phyloP scores from a whole-genome alignment of 2,329 filamentous ascomycete species.

The Penicillium glabrum region DNA sequence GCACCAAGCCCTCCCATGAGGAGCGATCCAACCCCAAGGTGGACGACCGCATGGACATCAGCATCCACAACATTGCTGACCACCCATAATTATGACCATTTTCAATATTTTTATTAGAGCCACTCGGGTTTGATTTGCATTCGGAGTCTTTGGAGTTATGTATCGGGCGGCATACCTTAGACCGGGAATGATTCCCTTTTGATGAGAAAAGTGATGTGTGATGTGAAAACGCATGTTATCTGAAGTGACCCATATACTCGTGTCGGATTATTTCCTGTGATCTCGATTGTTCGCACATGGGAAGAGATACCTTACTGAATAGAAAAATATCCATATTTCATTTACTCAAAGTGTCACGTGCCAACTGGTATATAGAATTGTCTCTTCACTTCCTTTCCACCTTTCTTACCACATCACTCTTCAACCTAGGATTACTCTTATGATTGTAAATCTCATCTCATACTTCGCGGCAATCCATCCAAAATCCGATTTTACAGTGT shows the following conservation, averaged over 20 bases:
- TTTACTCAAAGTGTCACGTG: no score
- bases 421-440: no score
- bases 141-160: slow-evolving; percentile 23
- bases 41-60: slow-evolving; percentile 58
- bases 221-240: background rate
- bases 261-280: background rate
- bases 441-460: background rate
- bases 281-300: background rate
- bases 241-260: background rate
- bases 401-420: background rate
- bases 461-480: no score
- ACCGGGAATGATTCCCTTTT: slow-evolving; percentile 12
- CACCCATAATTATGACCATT: slow-evolving; percentile 35
- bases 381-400: background rate
- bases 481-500: background rate
- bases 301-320: background rate
- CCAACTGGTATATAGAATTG: no score
- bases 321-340: no score
- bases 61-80: slow-evolving; percentile 58
- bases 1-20: slow-evolving; percentile 17
- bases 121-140: slow-evolving; percentile 16
- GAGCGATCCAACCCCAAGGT: slow-evolving; percentile 45
- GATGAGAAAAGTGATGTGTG: background rate
- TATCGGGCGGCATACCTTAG: slow-evolving; percentile 18
- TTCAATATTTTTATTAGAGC: slow-evolving; percentile 3